Base-by-base conservation (phyloP, 2,329 filamentous ascomycete genomes). In the Clarireedia homoeocarpa region DNA sequence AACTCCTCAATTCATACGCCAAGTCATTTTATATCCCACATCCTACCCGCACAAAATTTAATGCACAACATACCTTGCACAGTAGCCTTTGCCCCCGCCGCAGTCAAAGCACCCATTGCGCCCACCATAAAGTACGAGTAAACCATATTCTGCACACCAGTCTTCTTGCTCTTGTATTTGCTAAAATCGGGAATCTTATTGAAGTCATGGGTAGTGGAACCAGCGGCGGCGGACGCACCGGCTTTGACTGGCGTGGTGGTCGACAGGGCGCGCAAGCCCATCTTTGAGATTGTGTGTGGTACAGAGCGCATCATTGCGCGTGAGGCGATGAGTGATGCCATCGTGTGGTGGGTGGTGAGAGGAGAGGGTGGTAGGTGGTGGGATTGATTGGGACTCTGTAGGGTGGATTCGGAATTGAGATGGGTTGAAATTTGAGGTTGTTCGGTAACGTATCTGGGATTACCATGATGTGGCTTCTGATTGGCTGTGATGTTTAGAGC, bases 61-160 rank as follows among this genome's bases (percentile, higher is more conserved):
- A 58, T 23, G 34, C 34, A 55, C 27, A 56, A 79, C 88, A 72
- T 83, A 99, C 94, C 92, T 82, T 96, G 90, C 66, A 99, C 90
- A 63, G 94, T 97, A 68, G 89, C 90, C 86, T 99, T 99, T 72
- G 92, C 94, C 71, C 92, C 92, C 65, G 94, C 88, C 58, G 92
- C 92, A 63, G 88, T 85, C 72, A 97, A 81, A 70, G 94, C 87
- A 71, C 94, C 94, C 81, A 99, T 87, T 56, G 89, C 86, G 69
- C 94, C 94, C 65, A 96, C 94, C 89, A 97, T 96, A 77, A 99
- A 97, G 83, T 99, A 99, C 69, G 86, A 85, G 74, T 96, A 94
- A 66, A 95, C 78, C 79, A 91, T 87, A 77, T 95, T 96, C 69
- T 79, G 79, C 65, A 77, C 81, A 73, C 86, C 79, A 66, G 76